These are phyloP conservation scores for Populus hybrid DNA, from an alignment of 441 rosid genomes.

Conservation along the genomic window DNA sequence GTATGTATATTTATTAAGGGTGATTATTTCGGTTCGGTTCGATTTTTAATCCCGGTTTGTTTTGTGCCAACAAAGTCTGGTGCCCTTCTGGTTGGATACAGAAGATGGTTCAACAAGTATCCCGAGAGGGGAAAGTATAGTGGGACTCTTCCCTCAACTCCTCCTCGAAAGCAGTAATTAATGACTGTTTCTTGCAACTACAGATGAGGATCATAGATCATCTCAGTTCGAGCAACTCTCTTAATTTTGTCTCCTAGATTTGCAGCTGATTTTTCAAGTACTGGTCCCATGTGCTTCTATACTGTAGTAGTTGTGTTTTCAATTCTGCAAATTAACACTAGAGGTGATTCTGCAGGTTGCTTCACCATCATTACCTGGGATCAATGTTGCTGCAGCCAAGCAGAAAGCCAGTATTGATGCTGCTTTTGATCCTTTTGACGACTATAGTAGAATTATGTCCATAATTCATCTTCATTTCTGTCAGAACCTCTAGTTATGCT, in stretches of 20 bases:
- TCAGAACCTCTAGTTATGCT: too few relatives aligned
- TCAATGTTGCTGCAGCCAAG: too few relatives aligned
- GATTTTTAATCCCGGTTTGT: conserved; percentile 32
- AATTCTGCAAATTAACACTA: conserved; percentile 51
- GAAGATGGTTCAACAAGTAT: conserved; percentile 78
- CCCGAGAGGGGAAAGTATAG: conserved; percentile 35
- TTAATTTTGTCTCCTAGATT: not conserved
- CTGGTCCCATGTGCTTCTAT: conserved; percentile 74
- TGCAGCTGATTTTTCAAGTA: conserved; percentile 40
- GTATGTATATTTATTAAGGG: too few relatives aligned
- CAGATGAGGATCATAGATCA: too few relatives aligned
- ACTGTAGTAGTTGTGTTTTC: conserved; percentile 61
- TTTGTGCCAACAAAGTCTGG: conserved; percentile 81
- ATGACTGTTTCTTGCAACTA: too few relatives aligned
- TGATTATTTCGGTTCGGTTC: too few relatives aligned
- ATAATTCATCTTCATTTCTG: too few relatives aligned
- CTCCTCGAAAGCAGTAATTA: conserved; percentile 49
- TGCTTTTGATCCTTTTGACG: too few relatives aligned
- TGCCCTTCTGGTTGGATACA: conserved; percentile 66
- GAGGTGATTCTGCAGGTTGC: conserved; percentile 60
- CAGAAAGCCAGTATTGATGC: too few relatives aligned
- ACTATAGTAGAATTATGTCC: too few relatives aligned
- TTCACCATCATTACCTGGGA: conserved; percentile 36
- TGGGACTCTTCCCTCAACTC: conserved; percentile 64
- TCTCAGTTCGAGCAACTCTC: not conserved